Base-by-base conservation (phyloP, 2,329 filamentous ascomycete genomes). In the Lachnellula arida region DNA sequence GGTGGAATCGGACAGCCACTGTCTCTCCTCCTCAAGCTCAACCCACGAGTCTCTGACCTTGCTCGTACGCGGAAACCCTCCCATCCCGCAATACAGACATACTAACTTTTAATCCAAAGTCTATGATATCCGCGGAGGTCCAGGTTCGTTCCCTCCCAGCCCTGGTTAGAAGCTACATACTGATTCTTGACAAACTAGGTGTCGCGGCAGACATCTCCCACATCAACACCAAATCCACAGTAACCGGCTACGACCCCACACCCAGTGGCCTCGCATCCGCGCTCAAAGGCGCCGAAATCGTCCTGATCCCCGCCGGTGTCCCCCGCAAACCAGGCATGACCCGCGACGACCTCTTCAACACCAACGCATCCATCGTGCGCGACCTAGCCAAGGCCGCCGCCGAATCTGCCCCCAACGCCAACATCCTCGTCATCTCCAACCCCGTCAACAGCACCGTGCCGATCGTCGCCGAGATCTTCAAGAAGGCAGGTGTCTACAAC, bases 341-440 rank as follows among this genome's bases (percentile, higher is more conserved):
- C 79, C 92, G 94, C 82, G 94, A 99, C 78, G 93, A 99, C 75
- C 88, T 99, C 64, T 99, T 99, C 91, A 97, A 97, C 87, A 99
- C 93, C 84, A 99, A 99, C 78, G 94, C 94, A 76, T 96, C 91
- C 74, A 99, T 99, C 76, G 94, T 99, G 75, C 92, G 93, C 73
- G 94, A 97, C 78, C 86, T 99, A 65, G 92, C 93, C 79, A 96
- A 96, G 85, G 92, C 91, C 70, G 86, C 85, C 72, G 94, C 94
- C 71, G 86, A 96, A 71, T 84, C 89, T 67, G 84, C 87, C 73
- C 94, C 94, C 70, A 82, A 97, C 64, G 94, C 94, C 77, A 96
- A 96, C 80, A 82, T 97, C 75, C 86, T 97, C 73, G 85, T 99
- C 82, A 99, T 99, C 79, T 85, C 92, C 77, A 99, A 99, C 87